Evolutionary conservation across 306 rosid genomes (phyloP), one percentile per base, ranked within the genome.

Genomic region (Cucurbita argyrosperma): DNA sequence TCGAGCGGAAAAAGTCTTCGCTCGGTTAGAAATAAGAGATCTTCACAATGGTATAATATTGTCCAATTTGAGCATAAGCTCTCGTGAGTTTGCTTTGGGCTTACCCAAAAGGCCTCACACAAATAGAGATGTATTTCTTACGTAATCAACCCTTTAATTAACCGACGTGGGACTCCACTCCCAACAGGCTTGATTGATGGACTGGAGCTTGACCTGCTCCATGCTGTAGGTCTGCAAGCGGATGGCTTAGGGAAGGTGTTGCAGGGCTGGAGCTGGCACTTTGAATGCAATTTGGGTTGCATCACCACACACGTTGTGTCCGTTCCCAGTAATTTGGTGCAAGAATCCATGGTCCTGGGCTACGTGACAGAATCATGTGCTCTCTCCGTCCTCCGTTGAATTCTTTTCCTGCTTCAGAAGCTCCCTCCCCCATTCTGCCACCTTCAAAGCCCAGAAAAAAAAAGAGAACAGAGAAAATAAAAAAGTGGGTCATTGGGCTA

Each of bases 281-380:
- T 21, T 21, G 23, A 21, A 0, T 21, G 23, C 23, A 21, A 21
- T 21, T 21, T 21, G 23, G 23, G 1, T 0, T 21, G 23, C 23
- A 21, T 21, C 23, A 21, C 23, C 23, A 21, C 0, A 0, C 23
- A 21, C 64, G 30, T 42, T 74, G 21, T 66, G 76, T 26, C 45
- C 80, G 64, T 78, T 59, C 53, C 72, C 72, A 57, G 64, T 45
- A 1, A 86, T 79, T 54, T 79, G 82, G 77, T 81, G 82, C 82
- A 93, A 67, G 61, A 87, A 83, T 12, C 96, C 96, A 78, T 85
- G 87, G 47, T 93, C 87, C 54, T 90, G 97, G 64, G 97, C 98
- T 66, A 77, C 71, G 83, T 83, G n/a, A 90, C 64, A 78, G 89
- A 89, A 13, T 86, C 96, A 10, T 86, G 90, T 47, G 87, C 77